A percentile compares a stretch with the other conserved stretches of the same genome.
phyloP scores from a whole-genome alignment of 1,284 basidiomycete genomes.

The Sphaerobolus stellatus region DNA sequence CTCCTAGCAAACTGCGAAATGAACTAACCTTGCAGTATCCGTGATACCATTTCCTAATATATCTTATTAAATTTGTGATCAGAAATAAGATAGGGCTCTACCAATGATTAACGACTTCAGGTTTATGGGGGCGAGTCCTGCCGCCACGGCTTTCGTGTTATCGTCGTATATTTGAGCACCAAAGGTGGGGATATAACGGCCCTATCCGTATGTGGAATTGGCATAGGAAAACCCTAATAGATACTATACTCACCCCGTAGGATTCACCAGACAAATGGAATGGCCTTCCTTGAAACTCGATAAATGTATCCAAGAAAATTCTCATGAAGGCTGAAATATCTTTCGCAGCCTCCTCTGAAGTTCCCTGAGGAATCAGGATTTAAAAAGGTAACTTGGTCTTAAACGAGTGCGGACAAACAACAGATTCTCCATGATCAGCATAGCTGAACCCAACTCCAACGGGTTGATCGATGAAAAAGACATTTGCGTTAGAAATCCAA shows the following conservation, averaged over 20 bases:
- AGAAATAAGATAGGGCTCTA: neutral
- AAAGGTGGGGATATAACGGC: slow-evolving; percentile 15
- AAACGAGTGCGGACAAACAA: no score
- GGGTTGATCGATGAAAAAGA: slow-evolving; percentile 73
- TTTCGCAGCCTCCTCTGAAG: slow-evolving; percentile 70
- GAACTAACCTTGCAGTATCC: slow-evolving; percentile 4
- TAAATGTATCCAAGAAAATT: slow-evolving; percentile 75
- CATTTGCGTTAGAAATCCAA: slow-evolving; percentile 66
- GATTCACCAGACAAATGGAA: slow-evolving; percentile 74
- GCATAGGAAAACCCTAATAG: neutral
- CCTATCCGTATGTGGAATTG: slow-evolving; percentile 5
- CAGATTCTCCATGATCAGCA: slow-evolving; percentile 39
- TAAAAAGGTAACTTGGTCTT: no score
- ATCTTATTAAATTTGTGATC: neutral
- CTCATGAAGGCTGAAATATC: slow-evolving; percentile 70
- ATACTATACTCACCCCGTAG: slow-evolving; percentile 46
- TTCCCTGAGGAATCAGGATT: no score
- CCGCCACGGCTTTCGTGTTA: slow-evolving; percentile 10
- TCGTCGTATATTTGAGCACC: slow-evolving; percentile 15
- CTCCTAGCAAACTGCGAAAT: neutral
- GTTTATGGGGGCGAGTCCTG: slow-evolving; percentile 12
- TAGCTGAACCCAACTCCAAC: slow-evolving; percentile 71
- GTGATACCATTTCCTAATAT: slow-evolving; percentile 7
- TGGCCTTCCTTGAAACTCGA: slow-evolving; percentile 60
- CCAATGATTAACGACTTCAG: slow-evolving; percentile 5